Evolutionary conservation across 1,284 basidiomycete species (phyloP), one percentile per base, ranked within the genome.

Genomic region (Ganoderma lucidum): DNA sequence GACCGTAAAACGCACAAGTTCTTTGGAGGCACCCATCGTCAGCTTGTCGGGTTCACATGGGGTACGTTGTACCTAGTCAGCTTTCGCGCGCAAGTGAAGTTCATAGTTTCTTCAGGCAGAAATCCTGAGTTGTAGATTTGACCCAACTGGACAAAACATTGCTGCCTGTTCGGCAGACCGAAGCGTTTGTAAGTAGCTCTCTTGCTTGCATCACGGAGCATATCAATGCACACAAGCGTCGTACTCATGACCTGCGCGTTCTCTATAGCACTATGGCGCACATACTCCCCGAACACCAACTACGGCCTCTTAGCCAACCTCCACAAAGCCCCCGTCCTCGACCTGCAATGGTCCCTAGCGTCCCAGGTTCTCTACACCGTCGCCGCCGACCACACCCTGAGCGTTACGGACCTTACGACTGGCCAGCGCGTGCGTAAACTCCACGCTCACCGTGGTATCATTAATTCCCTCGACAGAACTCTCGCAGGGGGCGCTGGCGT

Each of bases 391-490:
- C 92, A 93, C 79, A 90, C 90, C 0, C 83, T 98, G 56, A 84
- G 82, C 68, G 85, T 94, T 55, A 89, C 91, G 2, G 93, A 97
- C 80, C 84, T 93, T 48, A 88, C 88, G 1, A 93, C 93, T 0
- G 96, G 96, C 53, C 88, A 95, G 78, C 89, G 92, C 58, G 80
- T 89, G 63, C 86, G 90, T 71, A 89, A 90, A 77, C 89, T 95
- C 61, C 88, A 93, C 58, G 96, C 94, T 0, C 96, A 98, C 80
- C 89, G 90, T 69, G 96, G 93, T 63, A 93, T 97, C 70, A 89
- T 97, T 81, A 98, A 98, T 80, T 83, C 90, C 10, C 82, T 98
- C n/a, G 94, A 96, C 80, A 82, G 91, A 67, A 95, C 93, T 35
- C 87, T 96, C 80, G 91, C 92, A 15, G 88, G 89, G 45, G 95